A percentile compares a stretch with the other conserved stretches of the same genome.
These are phyloP conservation scores for Eustoma russellianum DNA, from an alignment of 257 asterid genomes.

Conservation along the genomic window DNA sequence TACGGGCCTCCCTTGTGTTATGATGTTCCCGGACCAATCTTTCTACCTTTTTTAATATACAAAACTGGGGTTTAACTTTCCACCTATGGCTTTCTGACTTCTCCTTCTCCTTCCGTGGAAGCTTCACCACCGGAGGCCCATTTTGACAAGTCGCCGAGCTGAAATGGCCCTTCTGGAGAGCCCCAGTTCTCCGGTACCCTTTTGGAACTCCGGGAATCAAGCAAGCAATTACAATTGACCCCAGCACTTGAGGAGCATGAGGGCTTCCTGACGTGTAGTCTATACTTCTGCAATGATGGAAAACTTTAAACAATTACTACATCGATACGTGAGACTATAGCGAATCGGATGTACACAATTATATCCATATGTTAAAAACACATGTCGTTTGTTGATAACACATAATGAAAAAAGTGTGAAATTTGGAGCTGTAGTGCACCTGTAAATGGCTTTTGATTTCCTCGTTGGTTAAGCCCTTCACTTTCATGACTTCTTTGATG, in stretches of 20 bases:
- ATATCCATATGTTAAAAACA: not conserved
- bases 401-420: too few relatives aligned
- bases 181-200: conserved; percentile 13
- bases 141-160: conserved; percentile 30
- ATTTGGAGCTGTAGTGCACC: conserved; percentile 5
- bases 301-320: not conserved
- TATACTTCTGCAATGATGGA: conserved; percentile 37
- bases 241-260: conserved; percentile 5
- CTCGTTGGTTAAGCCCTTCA: conserved; percentile 28
- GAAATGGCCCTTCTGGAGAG: conserved; percentile 60
- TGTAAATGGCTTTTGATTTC: conserved; percentile 44
- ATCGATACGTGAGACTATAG: not conserved
- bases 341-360: too few relatives aligned
- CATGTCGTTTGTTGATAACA: too few relatives aligned
- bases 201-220: conserved; percentile 19
- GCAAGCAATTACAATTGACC: conserved; percentile 5
- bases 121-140: conserved; percentile 32
- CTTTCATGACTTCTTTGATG: conserved; percentile 32
- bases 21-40: not conserved
- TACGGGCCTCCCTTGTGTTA: too few relatives aligned
- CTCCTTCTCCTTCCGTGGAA: conserved; percentile 42
- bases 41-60: conserved; percentile 22
- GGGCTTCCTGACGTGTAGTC: conserved; percentile 43
- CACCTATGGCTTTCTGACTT: conserved; percentile 32
- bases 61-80: conserved; percentile 32